Conservation (phyloP, 352 stramenopile species). For the Globisporangium heterothallicum region DNA sequence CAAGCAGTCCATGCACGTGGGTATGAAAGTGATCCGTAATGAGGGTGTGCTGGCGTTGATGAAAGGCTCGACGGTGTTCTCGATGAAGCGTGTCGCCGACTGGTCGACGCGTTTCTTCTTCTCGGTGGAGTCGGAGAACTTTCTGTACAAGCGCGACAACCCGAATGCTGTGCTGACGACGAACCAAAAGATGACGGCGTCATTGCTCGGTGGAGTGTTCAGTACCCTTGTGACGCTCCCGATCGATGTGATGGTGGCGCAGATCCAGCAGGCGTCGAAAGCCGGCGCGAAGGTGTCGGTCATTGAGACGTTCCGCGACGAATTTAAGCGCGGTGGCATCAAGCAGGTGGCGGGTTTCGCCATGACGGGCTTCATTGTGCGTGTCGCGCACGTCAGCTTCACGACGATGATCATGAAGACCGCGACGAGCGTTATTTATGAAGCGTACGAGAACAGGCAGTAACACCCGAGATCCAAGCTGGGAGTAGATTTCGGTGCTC, state of each 20-base stretch:
- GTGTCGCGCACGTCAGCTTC: conserved; percentile 74
- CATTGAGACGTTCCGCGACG: conserved; percentile 61
- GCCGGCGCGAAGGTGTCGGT: conserved; percentile 77
- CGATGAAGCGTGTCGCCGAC: conserved; percentile 89
- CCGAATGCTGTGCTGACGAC: conserved; percentile 55
- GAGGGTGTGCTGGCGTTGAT: conserved; percentile 87
- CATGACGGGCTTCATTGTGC: conserved; percentile 74
- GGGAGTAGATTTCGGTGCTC: too few species aligned
- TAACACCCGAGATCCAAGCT: not conserved
- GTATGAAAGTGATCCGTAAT: conserved; percentile 86
- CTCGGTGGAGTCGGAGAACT: conserved; percentile 77
- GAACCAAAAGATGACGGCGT: conserved; percentile 73
- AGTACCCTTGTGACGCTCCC: conserved; percentile 84
- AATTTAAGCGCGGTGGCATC: conserved; percentile 72
- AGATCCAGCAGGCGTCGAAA: conserved; percentile 91
- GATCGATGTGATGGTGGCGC: conserved; percentile 90
- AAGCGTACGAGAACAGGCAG: conserved; percentile 49
- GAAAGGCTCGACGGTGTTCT: conserved; percentile 91
- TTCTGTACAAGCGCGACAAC: conserved; percentile 69
- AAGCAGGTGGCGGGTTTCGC: conserved; percentile 77
- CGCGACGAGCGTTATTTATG: conserved; percentile 78
- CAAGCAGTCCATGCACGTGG: conserved; percentile 73
- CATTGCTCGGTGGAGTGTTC: conserved; percentile 75
- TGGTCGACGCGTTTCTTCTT: conserved; percentile 93
- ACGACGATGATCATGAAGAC: conserved; percentile 92